These are phyloP conservation scores for Berberis thunbergii DNA, from an alignment of 164 flowering plant genomes.

Conservation along the genomic window DNA sequence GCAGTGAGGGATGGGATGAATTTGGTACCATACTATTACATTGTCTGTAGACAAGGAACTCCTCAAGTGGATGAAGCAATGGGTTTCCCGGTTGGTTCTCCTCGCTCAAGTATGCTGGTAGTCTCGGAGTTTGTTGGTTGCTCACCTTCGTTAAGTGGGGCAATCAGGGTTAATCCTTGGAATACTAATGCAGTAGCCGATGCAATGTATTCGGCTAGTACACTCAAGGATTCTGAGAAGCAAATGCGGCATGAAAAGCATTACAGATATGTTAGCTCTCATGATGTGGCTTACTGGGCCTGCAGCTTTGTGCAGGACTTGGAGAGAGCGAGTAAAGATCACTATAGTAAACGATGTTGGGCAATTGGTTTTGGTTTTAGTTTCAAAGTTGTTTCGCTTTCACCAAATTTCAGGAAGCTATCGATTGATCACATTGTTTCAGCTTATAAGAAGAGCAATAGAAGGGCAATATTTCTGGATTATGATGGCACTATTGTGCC, in stretches of 20 bases:
- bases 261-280: conserved; percentile 66
- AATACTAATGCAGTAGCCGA: conserved; percentile 75
- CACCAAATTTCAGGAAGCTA: conserved; percentile 64
- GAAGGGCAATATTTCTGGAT: conserved; percentile 67
- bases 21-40: conserved; percentile 68
- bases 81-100: conserved; percentile 21
- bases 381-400: conserved; percentile 62
- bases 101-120: conserved; percentile 63
- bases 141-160: conserved; percentile 83
- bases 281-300: conserved; percentile 75
- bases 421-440: conserved; percentile 43
- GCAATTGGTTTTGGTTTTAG: conserved; percentile 65
- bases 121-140: conserved; percentile 84
- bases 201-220: conserved; percentile 44
- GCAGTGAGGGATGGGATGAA: conserved; percentile 92
- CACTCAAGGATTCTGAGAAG: conserved; percentile 52
- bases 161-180: conserved; percentile 83
- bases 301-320: conserved; percentile 63
- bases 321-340: conserved; percentile 66
- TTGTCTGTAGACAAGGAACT: conserved; percentile 72
- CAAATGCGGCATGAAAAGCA: conserved; percentile 75
- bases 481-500: conserved; percentile 79
- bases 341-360: conserved; percentile 62
- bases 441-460: conserved; percentile 46
- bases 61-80: conserved; percentile 35